Evolutionary conservation across 2,329 filamentous ascomycete species (phyloP).

Genomic region (Eutypa lata): DNA sequence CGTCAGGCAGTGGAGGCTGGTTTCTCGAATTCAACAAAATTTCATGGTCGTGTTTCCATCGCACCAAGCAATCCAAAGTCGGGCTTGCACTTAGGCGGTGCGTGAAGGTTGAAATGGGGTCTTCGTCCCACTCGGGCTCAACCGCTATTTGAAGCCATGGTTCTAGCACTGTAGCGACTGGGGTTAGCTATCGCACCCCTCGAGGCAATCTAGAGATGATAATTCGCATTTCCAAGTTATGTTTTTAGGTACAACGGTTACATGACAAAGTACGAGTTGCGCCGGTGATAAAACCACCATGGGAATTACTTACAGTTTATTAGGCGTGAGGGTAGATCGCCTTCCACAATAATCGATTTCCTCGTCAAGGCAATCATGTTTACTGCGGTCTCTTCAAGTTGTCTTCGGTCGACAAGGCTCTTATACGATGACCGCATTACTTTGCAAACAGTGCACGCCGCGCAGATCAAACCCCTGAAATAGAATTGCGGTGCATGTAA

Average conservation of each 20-base stretch:
- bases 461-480: conserved; percentile 44
- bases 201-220: too few species aligned
- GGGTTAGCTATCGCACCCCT: too few species aligned
- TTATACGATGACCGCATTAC: conserved; percentile 43
- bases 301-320: conserved; percentile 19
- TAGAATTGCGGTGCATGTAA: conserved; percentile 48
- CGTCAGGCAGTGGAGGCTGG: not conserved
- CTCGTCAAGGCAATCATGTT: conserved; percentile 35
- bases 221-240: too few species aligned
- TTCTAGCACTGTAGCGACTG: conserved; percentile 37
- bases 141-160: conserved; percentile 41
- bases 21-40: conserved; percentile 4
- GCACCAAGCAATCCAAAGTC: conserved; percentile 46
- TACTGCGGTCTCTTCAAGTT: conserved; percentile 19
- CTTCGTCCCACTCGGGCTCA: conserved; percentile 38
- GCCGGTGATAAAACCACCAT: too few species aligned
- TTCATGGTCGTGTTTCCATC: conserved; percentile 36
- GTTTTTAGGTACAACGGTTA: too few species aligned
- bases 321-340: conserved; percentile 45
- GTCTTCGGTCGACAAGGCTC: conserved; percentile 21
- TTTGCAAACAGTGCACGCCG: conserved; percentile 43
- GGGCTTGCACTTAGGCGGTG: conserved; percentile 47
- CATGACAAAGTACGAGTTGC: too few species aligned
- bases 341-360: conserved; percentile 44
- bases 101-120: conserved; percentile 38